Evolutionary conservation across 805 yeast species (phyloP), one percentile per base, ranked within the genome.

Genomic region (Candida wancherniae): DNA sequence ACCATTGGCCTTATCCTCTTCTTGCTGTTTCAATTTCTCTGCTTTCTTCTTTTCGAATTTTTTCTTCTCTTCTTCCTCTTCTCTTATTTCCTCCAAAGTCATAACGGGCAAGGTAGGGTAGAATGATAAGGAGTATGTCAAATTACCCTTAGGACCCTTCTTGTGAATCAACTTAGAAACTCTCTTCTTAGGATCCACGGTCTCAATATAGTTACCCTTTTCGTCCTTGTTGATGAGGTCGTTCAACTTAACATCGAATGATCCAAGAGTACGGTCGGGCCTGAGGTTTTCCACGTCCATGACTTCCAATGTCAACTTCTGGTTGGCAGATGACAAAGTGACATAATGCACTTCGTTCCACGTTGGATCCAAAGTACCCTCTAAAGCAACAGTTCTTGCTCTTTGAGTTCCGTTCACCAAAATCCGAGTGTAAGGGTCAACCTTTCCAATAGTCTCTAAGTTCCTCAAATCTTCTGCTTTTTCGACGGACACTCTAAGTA

Each of bases 401-500:
- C 75, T 77, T 44, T 76, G 77, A 44, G 76, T 67, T 37, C 87
- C 87, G 52, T 87, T 88, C 28, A 86, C 71, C 50, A 85, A 60
- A 10, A 90, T 65, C 49, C 94, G 77, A 6, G 78, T 76, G 52
- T 90, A 92, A 25, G 99, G 98, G 58, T 92, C 97, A 52, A 87
- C 77, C 48, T 78, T 84, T 38, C 97, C 97, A 37, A 92, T 69
- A 33, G 75, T 81, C 57, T 90, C 97, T 58, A 88, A 69, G 58
- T 92, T 90, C 37, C 82, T 73, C 50, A 92, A 71, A 39, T 77
- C 81, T 34, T 70, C 73, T 24, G 94, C 97, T 39, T 71, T 72
- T 44, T 73, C 74, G 38, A 92, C 57, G 37, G 72, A 67, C 17
- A 92, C 67, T 51, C 97, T 77, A 5, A 88, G 71, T 19, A 83